Evolutionary conservation across 2,329 filamentous ascomycete species (phyloP), one percentile per base, ranked within the genome.

Genomic region (Cephalotrichum gorgonifer): DNA sequence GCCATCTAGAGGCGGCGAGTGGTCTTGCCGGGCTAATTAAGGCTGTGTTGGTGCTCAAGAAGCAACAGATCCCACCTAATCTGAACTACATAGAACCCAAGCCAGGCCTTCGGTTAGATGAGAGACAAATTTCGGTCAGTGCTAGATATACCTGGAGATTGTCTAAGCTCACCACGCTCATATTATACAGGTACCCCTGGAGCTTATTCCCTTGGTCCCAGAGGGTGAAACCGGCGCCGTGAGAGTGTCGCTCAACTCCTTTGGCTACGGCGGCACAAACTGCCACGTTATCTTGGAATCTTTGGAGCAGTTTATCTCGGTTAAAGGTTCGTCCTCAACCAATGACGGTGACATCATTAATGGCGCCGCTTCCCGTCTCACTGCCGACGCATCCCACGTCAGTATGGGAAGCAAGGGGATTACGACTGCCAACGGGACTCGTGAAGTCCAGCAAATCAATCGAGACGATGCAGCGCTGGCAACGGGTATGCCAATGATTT

Each of bases 211-310:
- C 30, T 9, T 30, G 27, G 30, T 31, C 4, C 15, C 15, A 38
- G 33, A 38, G 8, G 33, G 15, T 17, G 14, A 20, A 38, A 6
- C 33, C 33, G 33, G 11, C 7, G n/a, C n/a, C n/a, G n/a, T n/a
- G n/a, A n/a, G 33, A 17, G 20, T 38, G 15, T 55, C 54, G n/a
- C 50, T 62, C 50, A 61, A 63, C 53, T 57, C 58, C 3, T 63
- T 62, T 15, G 60, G 59, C 0, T 60, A 56, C 6, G 59, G 60
- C 0, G 60, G 60, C 3, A 55, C 56, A 2, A 63, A 62, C 17
- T 54, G 53, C 0, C 60, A 62, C 30, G 56, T 60, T 2, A 54
- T 62, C 25, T 42, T 62, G 4, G 55, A 60, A 15, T 53, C 53
- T 20, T 51, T 50, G 1, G 4, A 14, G 6, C 6, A 38, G 7